Base-by-base conservation (phyloP, 176 grass and related monocot species). In the Rhynchospora pubera region DNA sequence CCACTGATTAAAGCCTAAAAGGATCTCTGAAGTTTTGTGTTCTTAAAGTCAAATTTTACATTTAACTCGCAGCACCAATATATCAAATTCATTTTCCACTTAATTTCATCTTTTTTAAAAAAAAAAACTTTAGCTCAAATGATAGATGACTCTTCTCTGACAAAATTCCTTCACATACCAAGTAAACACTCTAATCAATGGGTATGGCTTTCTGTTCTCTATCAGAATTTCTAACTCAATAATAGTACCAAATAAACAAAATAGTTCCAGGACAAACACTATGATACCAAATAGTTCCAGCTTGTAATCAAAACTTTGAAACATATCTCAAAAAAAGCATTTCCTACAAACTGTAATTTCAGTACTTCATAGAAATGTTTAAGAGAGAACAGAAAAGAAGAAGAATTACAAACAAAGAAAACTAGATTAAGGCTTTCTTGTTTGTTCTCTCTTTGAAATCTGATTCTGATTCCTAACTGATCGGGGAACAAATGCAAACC, bases 401-500 rank as follows among this genome's bases (percentile, higher is more conserved):
- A 53, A 30, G 21, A 28, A 26, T 1, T 24, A 11, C 10, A 26
- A 74, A 28, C 1, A 1, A 28, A 24, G 47, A 75, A 14, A 75
- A 52, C 7, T 15, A 39, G 34, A 16, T 53, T 75, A 75, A 30
- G 47, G 23, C 12, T 28, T 75, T 53, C 11, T 53, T 2, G 47
- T 55, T 8, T 53, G 32, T 83, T 93, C 86, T 82, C 57, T 71
- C 80, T 90, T 83, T 8, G 84, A 82, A 21, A 19, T 72, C 72
- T 89, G 90, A 81, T 91, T 90, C 57, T 56, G 86, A 52, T 82
- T 93, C 68, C 83, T 75, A 56, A 94, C 86, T 21, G 92, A 93
- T 71, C 92, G 84, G 4, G 95, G 95, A 16, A 93, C 85, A 68
- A 93, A 98, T 5, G 90, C 77, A 82, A 98, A 90, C 8, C 87